These are phyloP conservation scores for Moringa oleifera DNA, from an alignment of 345 rosid genomes.

Conservation along the genomic window DNA sequence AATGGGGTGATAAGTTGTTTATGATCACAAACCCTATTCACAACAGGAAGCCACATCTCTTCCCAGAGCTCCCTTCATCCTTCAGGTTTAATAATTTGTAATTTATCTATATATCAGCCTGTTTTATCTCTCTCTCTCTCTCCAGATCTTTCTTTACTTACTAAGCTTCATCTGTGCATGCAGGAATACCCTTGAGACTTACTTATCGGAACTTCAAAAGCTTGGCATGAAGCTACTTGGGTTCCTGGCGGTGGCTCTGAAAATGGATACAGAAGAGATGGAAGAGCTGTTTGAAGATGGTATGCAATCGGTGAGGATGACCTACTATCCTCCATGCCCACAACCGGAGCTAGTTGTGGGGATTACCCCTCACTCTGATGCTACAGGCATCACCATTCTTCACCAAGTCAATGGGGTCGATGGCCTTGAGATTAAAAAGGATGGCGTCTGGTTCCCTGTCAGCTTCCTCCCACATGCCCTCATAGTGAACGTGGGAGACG, in stretches of 20 bases:
- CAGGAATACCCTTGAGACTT: conserved; percentile 47
- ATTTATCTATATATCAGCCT: not conserved
- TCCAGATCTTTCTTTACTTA: too few species aligned
- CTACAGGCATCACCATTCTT: conserved; percentile 42
- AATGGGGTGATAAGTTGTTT: conserved; percentile 30
- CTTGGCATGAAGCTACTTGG: conserved; percentile 31
- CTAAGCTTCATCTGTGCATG: not conserved
- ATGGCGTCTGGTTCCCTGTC: conserved; percentile 38
- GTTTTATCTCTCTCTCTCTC: not conserved
- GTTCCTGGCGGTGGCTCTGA: conserved; percentile 34
- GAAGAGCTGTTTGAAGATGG: conserved; percentile 28
- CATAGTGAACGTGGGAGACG: conserved; percentile 51
- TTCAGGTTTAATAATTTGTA: too few species aligned
- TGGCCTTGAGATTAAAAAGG: conserved; percentile 56
- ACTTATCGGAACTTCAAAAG: conserved; percentile 29
- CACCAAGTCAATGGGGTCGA: conserved; percentile 37
- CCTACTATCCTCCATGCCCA: conserved; percentile 64
- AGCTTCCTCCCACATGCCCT: conserved; percentile 50
- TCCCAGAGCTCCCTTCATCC: conserved; percentile 30
- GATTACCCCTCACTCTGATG: conserved; percentile 44
- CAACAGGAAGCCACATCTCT: conserved; percentile 25
- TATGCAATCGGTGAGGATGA: conserved; percentile 39
- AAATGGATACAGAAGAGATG: conserved; percentile 44
- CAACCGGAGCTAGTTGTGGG: conserved; percentile 43
- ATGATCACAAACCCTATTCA: conserved; percentile 19